Evolutionary conservation across 176 grass and related monocot genomes (phyloP), one percentile per base, ranked within the genome.

Genomic region (Dendrocalamus sinicus): DNA sequence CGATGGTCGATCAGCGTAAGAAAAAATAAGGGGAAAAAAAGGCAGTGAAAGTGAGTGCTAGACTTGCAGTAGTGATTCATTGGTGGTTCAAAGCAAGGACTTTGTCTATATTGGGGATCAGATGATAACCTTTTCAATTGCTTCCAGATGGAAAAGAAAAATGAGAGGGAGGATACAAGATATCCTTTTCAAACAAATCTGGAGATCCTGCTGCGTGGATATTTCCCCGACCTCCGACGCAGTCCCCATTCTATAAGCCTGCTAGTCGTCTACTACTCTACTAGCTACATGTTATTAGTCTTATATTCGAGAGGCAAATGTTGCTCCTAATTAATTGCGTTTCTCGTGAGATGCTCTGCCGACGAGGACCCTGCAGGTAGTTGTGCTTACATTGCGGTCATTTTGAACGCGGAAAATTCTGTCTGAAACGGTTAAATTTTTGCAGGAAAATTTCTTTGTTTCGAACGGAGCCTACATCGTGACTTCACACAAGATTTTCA

Each of bases 151-250:
- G 41, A 75, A 51, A 84, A 73, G 1, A 51, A 74, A 35, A 35
- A 32, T 1, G 12, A 22, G 3, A 45, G 20, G 3, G 22, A 4
- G 12, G 53, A 41, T 19, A 82, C 50, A 59, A 16, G 67, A 72
- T 61, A 83, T 83, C 81, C 17, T 37, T 83, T 47, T 64, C 57
- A 24, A 48, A 83, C 41, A 74, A 83, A 74, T 74, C 17, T 24
- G 4, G 19, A 51, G 81, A 64, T 74, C 51, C 8, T 59, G 57
- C 8, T 4, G 22, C 8, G 53, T 20, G 19, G 53, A 48, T 44
- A 16, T 48, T 64, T 46, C 19, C 4, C 8, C 3, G 9, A 3
- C 43, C 44, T 65, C 44, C 2, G 16, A 67, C 26, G 61, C 61
- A 30, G 43, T 50, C 41, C 24, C 60, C 26, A 66, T 54, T 65